A percentile compares a stretch with the other conserved stretches of the same genome.
phyloP scores from a whole-genome alignment of 768 basidiomycete species.

The Mycena latifolia region DNA sequence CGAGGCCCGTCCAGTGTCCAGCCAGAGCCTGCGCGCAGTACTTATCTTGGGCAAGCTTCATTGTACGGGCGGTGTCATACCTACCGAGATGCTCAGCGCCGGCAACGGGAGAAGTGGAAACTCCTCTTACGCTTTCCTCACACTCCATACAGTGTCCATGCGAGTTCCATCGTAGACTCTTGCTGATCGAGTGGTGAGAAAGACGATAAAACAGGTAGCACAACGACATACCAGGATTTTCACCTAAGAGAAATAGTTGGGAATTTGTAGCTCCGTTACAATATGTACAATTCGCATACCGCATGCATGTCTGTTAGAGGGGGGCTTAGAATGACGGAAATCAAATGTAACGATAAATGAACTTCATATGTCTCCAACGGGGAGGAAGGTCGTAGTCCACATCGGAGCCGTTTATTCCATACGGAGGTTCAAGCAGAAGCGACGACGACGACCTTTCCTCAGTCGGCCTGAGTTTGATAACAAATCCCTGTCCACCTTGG shows the following conservation, averaged over 20 bases:
- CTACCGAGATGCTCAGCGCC: conserved; percentile 46
- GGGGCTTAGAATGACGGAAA: not conserved
- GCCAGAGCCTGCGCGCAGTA: conserved; percentile 66
- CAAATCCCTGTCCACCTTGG: conserved; percentile 84
- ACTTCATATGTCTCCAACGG: conserved; percentile 72
- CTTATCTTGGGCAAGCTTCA: conserved; percentile 74
- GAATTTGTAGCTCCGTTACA: not conserved
- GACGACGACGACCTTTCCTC: conserved; percentile 77
- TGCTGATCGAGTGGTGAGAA: conserved; percentile 42
- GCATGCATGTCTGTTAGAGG: conserved; percentile 56
- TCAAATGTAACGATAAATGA: conserved; percentile 33
- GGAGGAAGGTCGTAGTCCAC: conserved; percentile 49
- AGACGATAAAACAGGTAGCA: conserved; percentile 17
- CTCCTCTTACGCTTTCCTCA: conserved; percentile 63
- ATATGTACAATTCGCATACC: conserved; percentile 42
- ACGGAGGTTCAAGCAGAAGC: conserved; percentile 85
- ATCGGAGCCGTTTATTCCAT: conserved; percentile 56
- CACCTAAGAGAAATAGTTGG: conserved; percentile 47
- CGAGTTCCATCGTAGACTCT: conserved; percentile 61
- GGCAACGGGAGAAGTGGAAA: conserved; percentile 24
- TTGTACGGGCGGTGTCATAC: conserved; percentile 70
- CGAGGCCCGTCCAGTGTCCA: conserved; percentile 62
- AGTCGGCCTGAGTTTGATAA: conserved; percentile 84
- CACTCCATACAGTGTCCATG: conserved; percentile 77
- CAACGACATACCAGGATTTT: conserved; percentile 64